Base-by-base conservation (phyloP, 75 land plant species). In the Picea sitchensis region DNA sequence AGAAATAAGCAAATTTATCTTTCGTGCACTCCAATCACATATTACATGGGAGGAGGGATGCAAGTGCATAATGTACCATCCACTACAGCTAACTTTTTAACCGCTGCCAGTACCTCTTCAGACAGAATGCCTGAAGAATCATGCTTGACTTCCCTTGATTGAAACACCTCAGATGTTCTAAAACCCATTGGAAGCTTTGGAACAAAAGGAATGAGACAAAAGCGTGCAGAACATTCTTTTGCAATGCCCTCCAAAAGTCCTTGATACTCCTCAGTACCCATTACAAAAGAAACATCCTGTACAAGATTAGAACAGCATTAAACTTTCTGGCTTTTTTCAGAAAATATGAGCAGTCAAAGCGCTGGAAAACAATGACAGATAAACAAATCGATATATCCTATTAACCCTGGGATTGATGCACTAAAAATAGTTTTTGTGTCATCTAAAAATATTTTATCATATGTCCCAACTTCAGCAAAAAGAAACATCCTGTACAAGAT, bases 271-370 rank as follows among this genome's bases (percentile, higher is more conserved):
- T 87, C 84, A 4, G 94, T 89, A 81, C 92, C 86, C 62, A 95
- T 60, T 65, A 95, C 76, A 73, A 95, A 56, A 14, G 98, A 90
- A 31, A 98, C 76, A 34, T 94, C 96, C 99, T 96, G 81, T 38
- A 79, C 67, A 78, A 5, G 32, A 61, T 57, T 23, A 81, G 26
- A 80, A n/a, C 74, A 17, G 2, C 36, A 51, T 51, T 51, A 51
- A 71, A 71, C 14, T 41, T 11, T 18, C 36, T 71, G 34, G 56
- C 20, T 20, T 71, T 44, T 41, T 12, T 71, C 74, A 71, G 41
- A n/a, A 18, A 44, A 41, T 71, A 8, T 44, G 44, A 47, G n/a
- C 21, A 23, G 51, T 71, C 20, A 71, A 71, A 71, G 74, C 21
- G 8, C 51, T 21, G 44, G 9, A 71, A 44, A 44, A 7, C 5